These are phyloP conservation scores for Salvia hispanica DNA, from an alignment of 257 asterid genomes.

Conservation along the genomic window DNA sequence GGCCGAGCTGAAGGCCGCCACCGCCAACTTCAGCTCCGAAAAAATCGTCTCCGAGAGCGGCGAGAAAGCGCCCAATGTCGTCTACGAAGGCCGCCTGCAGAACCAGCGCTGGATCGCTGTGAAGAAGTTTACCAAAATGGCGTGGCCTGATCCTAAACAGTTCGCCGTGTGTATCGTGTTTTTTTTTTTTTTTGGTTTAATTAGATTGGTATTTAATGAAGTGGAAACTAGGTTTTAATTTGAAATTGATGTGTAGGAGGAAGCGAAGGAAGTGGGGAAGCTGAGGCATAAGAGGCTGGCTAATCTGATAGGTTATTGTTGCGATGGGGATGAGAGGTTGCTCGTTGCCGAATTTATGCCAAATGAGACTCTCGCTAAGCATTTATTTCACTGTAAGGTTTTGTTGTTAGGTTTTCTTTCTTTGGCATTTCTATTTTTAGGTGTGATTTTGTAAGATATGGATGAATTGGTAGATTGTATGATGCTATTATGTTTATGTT, in stretches of 20 bases:
- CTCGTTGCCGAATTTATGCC: conserved; percentile 97
- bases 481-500: conserved; percentile 12
- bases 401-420: conserved; percentile 6
- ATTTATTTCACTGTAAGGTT: conserved; percentile 83
- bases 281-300: conserved; percentile 93
- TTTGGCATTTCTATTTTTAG: not conserved
- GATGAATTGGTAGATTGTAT: not conserved
- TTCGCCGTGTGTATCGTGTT: conserved; percentile 53
- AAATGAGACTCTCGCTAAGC: conserved; percentile 95
- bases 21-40: conserved; percentile 90
- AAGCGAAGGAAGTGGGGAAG: conserved; percentile 94
- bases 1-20: conserved; percentile 77
- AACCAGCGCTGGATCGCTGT: conserved; percentile 93
- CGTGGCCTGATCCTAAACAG: conserved; percentile 98
- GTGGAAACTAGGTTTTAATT: conserved; percentile 35
- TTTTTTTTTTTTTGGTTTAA: conserved; percentile 16
- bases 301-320: conserved; percentile 95
- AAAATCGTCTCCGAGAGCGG: conserved; percentile 92
- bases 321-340: conserved; percentile 97
- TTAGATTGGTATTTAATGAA: not conserved
- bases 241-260: conserved; percentile 57
- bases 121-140: conserved; percentile 80
- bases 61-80: conserved; percentile 90
- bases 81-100: conserved; percentile 76
- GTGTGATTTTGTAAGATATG: not conserved